Evolutionary conservation across 805 yeast species (phyloP), one percentile per base, ranked within the genome.

Genomic region (Cyberlindnera veronae): DNA sequence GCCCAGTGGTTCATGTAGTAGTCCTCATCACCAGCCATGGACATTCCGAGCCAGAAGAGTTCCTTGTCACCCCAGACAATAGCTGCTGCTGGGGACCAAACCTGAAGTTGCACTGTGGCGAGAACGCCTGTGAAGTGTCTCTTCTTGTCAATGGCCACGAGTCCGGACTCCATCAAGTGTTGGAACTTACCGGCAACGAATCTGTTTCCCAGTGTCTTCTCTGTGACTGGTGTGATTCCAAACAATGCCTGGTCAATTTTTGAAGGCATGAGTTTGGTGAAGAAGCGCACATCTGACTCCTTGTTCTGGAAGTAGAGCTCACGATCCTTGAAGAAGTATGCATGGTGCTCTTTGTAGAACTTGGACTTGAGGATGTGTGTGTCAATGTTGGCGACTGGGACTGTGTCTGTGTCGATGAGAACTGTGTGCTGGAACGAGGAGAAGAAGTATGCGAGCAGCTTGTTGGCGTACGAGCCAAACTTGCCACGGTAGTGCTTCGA

Each of bases 21-120:
- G 16, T 62, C 56, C 42, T 76, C 79, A 53, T 77, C 76, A 11
- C 85, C 81, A 41, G 68, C 66, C 41, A 72, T 58, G 20, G 73
- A 69, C 57, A 76, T 64, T 3, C 81, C 81, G 16, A 81, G 54
- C 87, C 87, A 81, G 49, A 78, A 74, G 48, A 79, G 63, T 51
- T 81, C 87, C 46, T 80, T 79, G 48, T 81, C 86, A 15, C 86
- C 85, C 73, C 81, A 79, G 9, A 77, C 66, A 10, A 76, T 71
- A 1, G 71, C 63, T 1, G 66, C 57, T 14, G 69, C 65, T 10
- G 69, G 60, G 27, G 61, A 57, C 60, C 68, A 69, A 15, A 68
- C 49, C 41, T 66, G 67, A 37, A 69, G 39, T 29, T 63, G 61
- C 2, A 64, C 45, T 0, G 76, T 62, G 42, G 72, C 61, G n/a